Percentiles rank a stretch among this genome's conserved stretches.
These are phyloP conservation scores for Papiliotrema terrestris DNA, from an alignment of 1,284 basidiomycete species.

Conservation along the genomic window DNA sequence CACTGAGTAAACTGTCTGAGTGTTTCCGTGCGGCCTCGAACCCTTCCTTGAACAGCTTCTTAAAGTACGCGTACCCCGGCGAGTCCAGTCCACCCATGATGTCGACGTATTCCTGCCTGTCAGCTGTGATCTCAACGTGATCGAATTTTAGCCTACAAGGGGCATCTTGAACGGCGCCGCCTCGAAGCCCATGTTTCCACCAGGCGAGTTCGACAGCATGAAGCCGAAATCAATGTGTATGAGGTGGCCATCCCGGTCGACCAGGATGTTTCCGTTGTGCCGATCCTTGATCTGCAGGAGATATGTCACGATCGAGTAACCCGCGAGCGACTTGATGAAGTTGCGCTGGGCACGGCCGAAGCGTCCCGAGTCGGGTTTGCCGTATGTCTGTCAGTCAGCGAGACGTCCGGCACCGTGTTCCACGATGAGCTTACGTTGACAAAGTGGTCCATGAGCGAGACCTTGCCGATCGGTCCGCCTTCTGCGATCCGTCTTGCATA, in stretches of 20 bases:
- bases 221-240: constrained; percentile 95
- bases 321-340: constrained; percentile 92
- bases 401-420: neutral
- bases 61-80: constrained; percentile 79
- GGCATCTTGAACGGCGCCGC: constrained; percentile 98
- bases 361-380: constrained; percentile 78
- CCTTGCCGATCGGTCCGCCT: constrained; percentile 70
- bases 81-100: constrained; percentile 85
- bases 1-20: constrained; percentile 92
- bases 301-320: constrained; percentile 93
- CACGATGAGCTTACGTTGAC: constrained; percentile 59
- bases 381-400: constrained; percentile 65
- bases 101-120: constrained; percentile 78
- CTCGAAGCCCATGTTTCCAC: constrained; percentile 94
- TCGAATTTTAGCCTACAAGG: constrained; percentile 43
- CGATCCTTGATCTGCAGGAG: constrained; percentile 98
- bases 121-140: neutral
- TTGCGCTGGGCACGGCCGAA: constrained; percentile 81
- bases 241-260: constrained; percentile 87
- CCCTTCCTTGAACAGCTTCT: constrained; percentile 80
- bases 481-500: constrained; percentile 81
- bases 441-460: constrained; percentile 86
- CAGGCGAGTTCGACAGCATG: constrained; percentile 91
- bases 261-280: constrained; percentile 96
- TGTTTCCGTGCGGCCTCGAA: constrained; percentile 94